Base-by-base conservation (phyloP, 768 basidiomycete genomes). In the Lentinula sp. region DNA sequence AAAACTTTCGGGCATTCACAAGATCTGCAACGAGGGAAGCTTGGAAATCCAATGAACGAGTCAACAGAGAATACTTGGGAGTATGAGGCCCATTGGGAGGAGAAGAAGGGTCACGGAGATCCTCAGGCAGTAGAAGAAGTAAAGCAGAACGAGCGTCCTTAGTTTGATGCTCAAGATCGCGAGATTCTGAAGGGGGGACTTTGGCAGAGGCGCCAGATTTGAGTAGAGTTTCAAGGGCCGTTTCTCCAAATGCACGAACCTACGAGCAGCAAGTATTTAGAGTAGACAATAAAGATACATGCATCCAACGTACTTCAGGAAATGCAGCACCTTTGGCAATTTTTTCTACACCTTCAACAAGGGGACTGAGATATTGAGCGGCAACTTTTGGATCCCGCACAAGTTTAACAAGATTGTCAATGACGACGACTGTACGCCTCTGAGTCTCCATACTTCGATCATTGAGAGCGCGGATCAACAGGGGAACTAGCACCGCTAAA, bases 371-470 rank as follows among this genome's bases (percentile, higher is more conserved):
- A 73, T 98, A 95, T 37, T 82, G 82, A 3, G 95, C 95, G 55
- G 96, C 96, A 42, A 98, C 85, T 62, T 82, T 86, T 2, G 92
- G 90, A 68, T 95, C 86, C 64, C 96, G 90, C 45, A 98, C 96
- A 63, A 98, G 90, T 76, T 98, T 98, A 74, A 97, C 95, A 59
- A 98, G 81, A 75, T 98, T 98, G 70, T 96, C 94, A 62, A 95
- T 85, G 69, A 98, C 93, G 53, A 98, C 88, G 61, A 97, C 95
- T 0, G 93, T 89, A 61, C 96, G 87, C 60, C 96, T 89, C 71
- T 96, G 94, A 18, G 95, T 92, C 67, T 97, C 95, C 88, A 95
- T 97, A 61, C 93, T 94, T 65, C 95, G 85, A 71, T 97, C 95
- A 66, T 95, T 95, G 67, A 98, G 79, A 9, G 93, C 95, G 68